These are phyloP conservation scores for Tricholoma bakamatsutake DNA, from an alignment of 768 basidiomycete species.

Conservation along the genomic window DNA sequence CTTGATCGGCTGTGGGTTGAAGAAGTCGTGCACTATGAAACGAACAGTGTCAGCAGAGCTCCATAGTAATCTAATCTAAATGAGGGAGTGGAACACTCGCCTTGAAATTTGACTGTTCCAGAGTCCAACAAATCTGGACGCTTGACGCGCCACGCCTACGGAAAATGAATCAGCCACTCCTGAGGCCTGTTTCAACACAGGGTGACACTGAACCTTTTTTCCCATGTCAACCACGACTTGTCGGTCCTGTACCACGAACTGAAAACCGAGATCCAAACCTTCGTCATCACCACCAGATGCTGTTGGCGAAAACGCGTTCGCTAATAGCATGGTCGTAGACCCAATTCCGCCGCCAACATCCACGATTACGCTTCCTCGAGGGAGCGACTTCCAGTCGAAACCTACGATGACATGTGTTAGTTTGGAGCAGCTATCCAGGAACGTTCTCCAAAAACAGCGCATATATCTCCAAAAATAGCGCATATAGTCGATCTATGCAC, in stretches of 20 bases:
- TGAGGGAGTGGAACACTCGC: too few species aligned
- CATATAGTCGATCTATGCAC: background rate
- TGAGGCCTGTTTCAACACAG: slow-evolving; percentile 7
- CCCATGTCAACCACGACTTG: slow-evolving; percentile 50
- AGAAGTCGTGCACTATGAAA: slow-evolving; percentile 67
- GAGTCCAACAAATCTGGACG: too few species aligned
- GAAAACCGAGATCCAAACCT: slow-evolving; percentile 20
- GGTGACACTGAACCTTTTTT: slow-evolving; percentile 32
- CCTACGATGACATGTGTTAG: slow-evolving; percentile 27
- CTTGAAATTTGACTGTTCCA: too few species aligned
- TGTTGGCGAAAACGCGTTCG: too few species aligned
- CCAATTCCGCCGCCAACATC: too few species aligned
- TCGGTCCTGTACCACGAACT: slow-evolving; percentile 60
- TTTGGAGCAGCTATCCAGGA: background rate
- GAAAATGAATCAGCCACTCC: too few species aligned
- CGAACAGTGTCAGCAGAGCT: slow-evolving; percentile 2
- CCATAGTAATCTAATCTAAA: too few species aligned
- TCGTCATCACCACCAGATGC: slow-evolving; percentile 27
- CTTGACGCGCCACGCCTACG: too few species aligned
- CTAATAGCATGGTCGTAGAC: too few species aligned
- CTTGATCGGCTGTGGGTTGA: slow-evolving; percentile 51
- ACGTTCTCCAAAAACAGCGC: background rate
- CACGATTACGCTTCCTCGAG: slow-evolving; percentile 45
- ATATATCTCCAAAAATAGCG: too few species aligned
- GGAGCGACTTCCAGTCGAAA: slow-evolving; percentile 52